A percentile compares a stretch with the other conserved stretches of the same genome.
Evolutionary conservation across 2,329 filamentous ascomycete genomes (phyloP).

Genomic region (Microcyclosporella mali): DNA sequence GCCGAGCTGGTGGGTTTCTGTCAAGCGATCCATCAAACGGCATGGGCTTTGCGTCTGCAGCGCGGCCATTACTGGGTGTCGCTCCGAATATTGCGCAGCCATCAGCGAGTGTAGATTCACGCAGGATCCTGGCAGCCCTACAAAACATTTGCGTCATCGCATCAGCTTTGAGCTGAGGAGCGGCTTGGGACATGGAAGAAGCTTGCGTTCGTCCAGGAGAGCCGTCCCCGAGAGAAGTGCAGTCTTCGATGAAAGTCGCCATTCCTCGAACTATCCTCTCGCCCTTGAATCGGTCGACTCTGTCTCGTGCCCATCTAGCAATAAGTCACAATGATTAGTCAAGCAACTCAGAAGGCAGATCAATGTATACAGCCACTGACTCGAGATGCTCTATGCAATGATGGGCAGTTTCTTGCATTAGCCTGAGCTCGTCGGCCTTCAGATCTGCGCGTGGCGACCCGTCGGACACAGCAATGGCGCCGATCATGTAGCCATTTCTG

Average conservation of each 20-base stretch:
- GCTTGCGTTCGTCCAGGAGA: conserved; percentile 6
- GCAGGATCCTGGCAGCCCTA: conserved; percentile 23
- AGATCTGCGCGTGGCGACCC: conserved; percentile 50
- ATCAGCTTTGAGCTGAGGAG: conserved; percentile 9
- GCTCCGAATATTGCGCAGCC: conserved; percentile 27
- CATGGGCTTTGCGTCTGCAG: conserved; percentile 9
- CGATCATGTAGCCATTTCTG: conserved; percentile 52
- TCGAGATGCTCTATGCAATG: conserved; percentile 58
- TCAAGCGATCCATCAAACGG: neutral
- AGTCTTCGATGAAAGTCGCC: conserved; percentile 39
- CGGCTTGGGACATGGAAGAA: conserved; percentile 3
- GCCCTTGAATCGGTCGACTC: conserved; percentile 47
- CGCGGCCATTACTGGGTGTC: conserved; percentile 13
- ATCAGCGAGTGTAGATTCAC: conserved; percentile 27
- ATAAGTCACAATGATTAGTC: too few relatives aligned
- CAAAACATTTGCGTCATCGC: conserved; percentile 20
- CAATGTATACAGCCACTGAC: conserved; percentile 7
- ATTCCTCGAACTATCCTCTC: conserved; percentile 51
- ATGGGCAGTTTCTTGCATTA: conserved; percentile 51
- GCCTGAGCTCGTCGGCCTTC: conserved; percentile 44
- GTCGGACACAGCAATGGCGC: conserved; percentile 56
- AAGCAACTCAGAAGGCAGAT: too few relatives aligned
- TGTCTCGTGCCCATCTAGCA: conserved; percentile 44
- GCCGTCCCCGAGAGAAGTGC: conserved; percentile 7
- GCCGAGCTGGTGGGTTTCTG: neutral